Evolutionary conservation across 768 basidiomycete species (phyloP), one percentile per base, ranked within the genome.

Genomic region (Daedaleopsis nitida): DNA sequence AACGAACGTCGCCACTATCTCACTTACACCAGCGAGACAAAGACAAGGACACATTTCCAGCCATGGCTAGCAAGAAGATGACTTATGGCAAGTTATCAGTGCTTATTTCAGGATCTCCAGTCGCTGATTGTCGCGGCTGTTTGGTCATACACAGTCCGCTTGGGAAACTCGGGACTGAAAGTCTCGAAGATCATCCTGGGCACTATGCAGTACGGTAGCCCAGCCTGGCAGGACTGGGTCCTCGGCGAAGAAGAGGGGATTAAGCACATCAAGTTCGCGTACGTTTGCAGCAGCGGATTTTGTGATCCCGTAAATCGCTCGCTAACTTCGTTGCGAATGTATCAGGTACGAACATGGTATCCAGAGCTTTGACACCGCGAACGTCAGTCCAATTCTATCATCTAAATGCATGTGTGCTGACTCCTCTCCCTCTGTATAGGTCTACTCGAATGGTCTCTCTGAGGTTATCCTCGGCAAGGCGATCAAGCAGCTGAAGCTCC

Each of bases 381-480:
- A 72, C 49, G 71, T 71, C 21, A 48, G 68, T 44, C 6, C 5
- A 2, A n/a, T n/a, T n/a, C n/a, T 10, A 49, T 13, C 12, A 10
- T 10, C 47, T 24, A 5, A 3, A 21, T 9, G 19, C 11, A 13
- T 21, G 21, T 10, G 47, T 24, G 47, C 21, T 8, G 3, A 49
- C 47, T 6, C 19, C n/a, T 4, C 14, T 1, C n/a, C 13, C 27
- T 24, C 44, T 34, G 2, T n/a, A 37, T 42, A 73, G 70, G 56
- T 71, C 6, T 79, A 79, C 60, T 73, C 71, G 9, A 69, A 74
- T 45, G 78, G 78, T 5, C 44, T 70, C 11, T 77, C 76, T 0
- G 81, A 82, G 64, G 55, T 69, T 34, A 74, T 81, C 62, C 70
- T 81, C 23, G 80, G 81, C 17, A 77, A 79, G 54, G 78, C 78